Percentiles rank a stretch among this genome's conserved stretches.
Evolutionary conservation across 805 yeast species (phyloP).

Genomic region (Monosporozyma siamensis): DNA sequence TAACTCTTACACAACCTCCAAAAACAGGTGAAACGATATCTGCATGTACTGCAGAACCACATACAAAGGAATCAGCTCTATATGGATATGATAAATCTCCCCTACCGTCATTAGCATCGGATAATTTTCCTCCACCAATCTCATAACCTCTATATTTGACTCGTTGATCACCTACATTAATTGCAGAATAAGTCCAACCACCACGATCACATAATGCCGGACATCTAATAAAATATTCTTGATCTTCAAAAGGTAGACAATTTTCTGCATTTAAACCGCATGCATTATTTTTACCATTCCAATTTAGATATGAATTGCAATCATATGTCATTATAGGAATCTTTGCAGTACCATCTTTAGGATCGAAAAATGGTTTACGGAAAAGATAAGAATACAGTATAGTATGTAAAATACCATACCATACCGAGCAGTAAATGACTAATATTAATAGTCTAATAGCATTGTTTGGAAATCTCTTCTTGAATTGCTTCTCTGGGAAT

Average conservation of each 20-base stretch:
- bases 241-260: slow-evolving; percentile 41
- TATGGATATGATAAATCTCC: slow-evolving; percentile 49
- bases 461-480: slow-evolving; percentile 21
- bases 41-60: slow-evolving; percentile 85
- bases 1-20: slow-evolving; percentile 72
- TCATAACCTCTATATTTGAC: slow-evolving; percentile 63
- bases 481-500: slow-evolving; percentile 34
- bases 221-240: slow-evolving; percentile 56
- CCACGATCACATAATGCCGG: slow-evolving; percentile 81
- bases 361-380: slow-evolving; percentile 31
- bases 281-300: slow-evolving; percentile 66
- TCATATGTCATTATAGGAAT: slow-evolving; percentile 33
- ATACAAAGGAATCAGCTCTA: slow-evolving; percentile 80
- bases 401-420: slow-evolving; percentile 36
- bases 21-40: slow-evolving; percentile 61
- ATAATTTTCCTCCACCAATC: slow-evolving; percentile 61
- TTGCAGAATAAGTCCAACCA: slow-evolving; percentile 64
- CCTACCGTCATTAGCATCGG: slow-evolving; percentile 8
- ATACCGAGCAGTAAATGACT: slow-evolving; percentile 35
- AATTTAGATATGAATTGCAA: slow-evolving; percentile 35
- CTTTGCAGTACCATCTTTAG: slow-evolving; percentile 15
- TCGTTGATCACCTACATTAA: slow-evolving; percentile 61
- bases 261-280: slow-evolving; percentile 67
- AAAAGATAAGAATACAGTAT: slow-evolving; percentile 40
- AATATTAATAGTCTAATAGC: slow-evolving; percentile 28